Percentiles rank a stretch among this genome's conserved stretches.
These are phyloP conservation scores for Esteya vermicola DNA, from an alignment of 2,329 filamentous ascomycete genomes.

Conservation along the genomic window DNA sequence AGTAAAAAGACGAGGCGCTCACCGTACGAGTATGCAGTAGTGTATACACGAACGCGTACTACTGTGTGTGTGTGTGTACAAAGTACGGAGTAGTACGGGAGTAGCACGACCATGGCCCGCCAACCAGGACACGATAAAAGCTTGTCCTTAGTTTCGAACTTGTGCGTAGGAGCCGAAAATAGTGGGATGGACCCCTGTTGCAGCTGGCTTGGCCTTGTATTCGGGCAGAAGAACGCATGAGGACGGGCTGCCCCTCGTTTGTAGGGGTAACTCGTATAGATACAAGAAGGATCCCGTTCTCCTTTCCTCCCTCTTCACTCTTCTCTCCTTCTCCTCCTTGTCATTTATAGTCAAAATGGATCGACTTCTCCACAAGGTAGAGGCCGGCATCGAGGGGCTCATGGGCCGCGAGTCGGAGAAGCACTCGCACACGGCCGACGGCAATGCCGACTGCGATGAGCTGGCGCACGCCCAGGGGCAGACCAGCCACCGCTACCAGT, in stretches of 20 bases:
- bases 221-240: not conserved
- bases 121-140: too few relatives aligned
- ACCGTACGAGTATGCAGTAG: too few relatives aligned
- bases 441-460: slow-evolving; percentile 24
- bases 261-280: too few relatives aligned
- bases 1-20: too few relatives aligned
- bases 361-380: slow-evolving; percentile 28
- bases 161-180: too few relatives aligned
- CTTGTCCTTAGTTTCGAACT: too few relatives aligned
- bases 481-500: slow-evolving; percentile 40
- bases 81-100: too few relatives aligned
- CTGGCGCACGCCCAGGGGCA: slow-evolving; percentile 27
- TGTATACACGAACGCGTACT: too few relatives aligned
- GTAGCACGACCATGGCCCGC: too few relatives aligned
- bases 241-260: not conserved
- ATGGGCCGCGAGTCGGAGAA: slow-evolving; percentile 22
- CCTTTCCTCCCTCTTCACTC: not conserved
- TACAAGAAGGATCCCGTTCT: not conserved
- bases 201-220: too few relatives aligned
- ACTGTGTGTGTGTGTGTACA: too few relatives aligned
- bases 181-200: too few relatives aligned
- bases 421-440: slow-evolving; percentile 32
- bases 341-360: slow-evolving; percentile 17
- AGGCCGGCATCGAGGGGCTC: slow-evolving; percentile 24
- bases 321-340: not conserved